phyloP scores from a whole-genome alignment of 306 rosid genomes.

The Rosa rugosa region DNA sequence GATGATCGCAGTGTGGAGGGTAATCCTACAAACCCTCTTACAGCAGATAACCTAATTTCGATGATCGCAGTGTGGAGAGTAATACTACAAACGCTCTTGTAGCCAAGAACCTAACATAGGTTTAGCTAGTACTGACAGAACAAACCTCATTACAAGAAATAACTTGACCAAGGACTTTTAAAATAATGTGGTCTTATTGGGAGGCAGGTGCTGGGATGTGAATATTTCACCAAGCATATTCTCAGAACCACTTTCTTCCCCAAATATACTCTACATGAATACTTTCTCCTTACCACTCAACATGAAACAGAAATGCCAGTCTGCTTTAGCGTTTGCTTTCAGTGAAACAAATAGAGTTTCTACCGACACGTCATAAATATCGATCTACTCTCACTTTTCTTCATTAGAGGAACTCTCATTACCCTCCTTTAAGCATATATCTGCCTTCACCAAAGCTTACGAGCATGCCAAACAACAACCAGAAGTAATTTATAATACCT shows the following conservation, averaged over 20 bases:
- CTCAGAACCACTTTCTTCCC: too few species aligned
- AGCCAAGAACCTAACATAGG: neutral
- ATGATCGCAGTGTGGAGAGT: neutral
- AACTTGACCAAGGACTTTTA: neutral
- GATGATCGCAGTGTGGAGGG: neutral
- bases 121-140: neutral
- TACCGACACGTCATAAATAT: too few species aligned
- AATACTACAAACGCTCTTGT: neutral
- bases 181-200: neutral
- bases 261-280: neutral
- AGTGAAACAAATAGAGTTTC: neutral
- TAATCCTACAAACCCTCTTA: neutral
- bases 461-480: neutral
- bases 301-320: neutral
- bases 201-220: neutral
- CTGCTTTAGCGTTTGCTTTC: neutral
- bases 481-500: neutral
- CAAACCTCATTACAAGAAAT: neutral
- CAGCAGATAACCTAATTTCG: neutral
- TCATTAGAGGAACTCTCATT: neutral
- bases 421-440: neutral
- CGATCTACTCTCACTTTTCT: neutral
- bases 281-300: neutral
- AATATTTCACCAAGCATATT: too few species aligned
- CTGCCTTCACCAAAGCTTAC: neutral